Percentiles rank a stretch among this genome's conserved stretches.
Conservation (phyloP, 805 yeast species). For the Candida pseudoglaebosa region DNA sequence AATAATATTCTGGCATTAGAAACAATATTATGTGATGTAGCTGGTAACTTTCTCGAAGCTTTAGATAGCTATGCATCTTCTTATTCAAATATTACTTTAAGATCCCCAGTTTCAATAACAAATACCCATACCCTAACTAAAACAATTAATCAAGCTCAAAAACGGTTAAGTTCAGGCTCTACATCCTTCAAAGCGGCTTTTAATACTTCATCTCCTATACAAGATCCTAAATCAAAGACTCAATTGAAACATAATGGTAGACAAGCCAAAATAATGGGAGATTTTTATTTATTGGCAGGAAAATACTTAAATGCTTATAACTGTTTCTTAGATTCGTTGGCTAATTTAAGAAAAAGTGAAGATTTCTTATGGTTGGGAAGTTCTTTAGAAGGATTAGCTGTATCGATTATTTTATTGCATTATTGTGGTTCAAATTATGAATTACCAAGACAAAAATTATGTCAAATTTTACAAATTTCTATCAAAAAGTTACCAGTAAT, state of each 20-base stretch:
- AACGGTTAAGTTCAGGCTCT: conserved; percentile 40
- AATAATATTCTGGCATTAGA: conserved; percentile 38
- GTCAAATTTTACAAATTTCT: conserved; percentile 26
- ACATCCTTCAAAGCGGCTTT: conserved; percentile 32
- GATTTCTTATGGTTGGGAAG: conserved; percentile 89
- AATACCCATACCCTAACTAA: conserved; percentile 43
- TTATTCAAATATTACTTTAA: conserved; percentile 70
- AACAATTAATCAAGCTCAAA: conserved; percentile 39
- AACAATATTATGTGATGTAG: conserved; percentile 69
- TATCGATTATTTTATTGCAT: conserved; percentile 58
- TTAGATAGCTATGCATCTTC: conserved; percentile 70
- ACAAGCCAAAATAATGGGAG: conserved; percentile 69
- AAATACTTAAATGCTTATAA: conserved; percentile 65
- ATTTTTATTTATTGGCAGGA: conserved; percentile 78
- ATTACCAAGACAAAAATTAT: conserved; percentile 36
- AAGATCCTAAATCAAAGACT: conserved; percentile 31
- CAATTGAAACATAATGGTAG: conserved; percentile 60
- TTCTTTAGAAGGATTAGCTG: conserved; percentile 76
- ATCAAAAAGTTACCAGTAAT: conserved; percentile 9
- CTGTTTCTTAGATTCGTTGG: conserved; percentile 71
- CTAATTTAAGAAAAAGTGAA: conserved; percentile 52
- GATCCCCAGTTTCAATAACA: conserved; percentile 72
- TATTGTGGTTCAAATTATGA: conserved; percentile 52
- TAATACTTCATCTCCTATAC: conserved; percentile 9
- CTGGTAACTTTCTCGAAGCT: conserved; percentile 57